Base-by-base conservation (phyloP, 805 yeast genomes). In the Kurtzmaniella fragi region DNA sequence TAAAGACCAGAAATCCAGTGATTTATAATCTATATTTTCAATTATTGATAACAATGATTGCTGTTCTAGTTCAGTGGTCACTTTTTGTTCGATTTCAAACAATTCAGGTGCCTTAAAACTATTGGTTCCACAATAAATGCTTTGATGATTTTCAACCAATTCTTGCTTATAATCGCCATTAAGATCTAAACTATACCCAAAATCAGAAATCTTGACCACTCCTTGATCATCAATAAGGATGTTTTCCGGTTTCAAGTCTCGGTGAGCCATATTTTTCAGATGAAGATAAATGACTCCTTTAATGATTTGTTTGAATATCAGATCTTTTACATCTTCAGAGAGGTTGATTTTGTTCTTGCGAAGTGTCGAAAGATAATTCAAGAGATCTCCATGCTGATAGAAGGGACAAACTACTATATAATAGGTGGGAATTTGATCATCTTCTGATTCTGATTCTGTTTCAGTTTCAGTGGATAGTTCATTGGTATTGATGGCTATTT, bases 191-290 rank as follows among this genome's bases (percentile, higher is more conserved):
- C 75, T 68, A 54, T 69, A 75, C 2, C 80, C 80, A 47, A 77
- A 77, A 49, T 77, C 82, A 16, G 67, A 57, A 32, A 75, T 59
- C 37, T 70, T 67, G 29, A 76, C 55, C 10, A 53, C 54, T 3
- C 82, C 82, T 11, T 56, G 47, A 8, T 48, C 51, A 47, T 69
- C 77, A 32, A 76, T 65, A 16, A 77, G 50, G 32, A 71, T 62
- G 51, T 77, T 77, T 42, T 76, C 81, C 2, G 81, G 80, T 46
- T 76, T 76, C 33, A 76, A 54, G 45, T 76, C 82, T 17, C 80
- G 47, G 47, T 76, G 82, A 7, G 62, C 71, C 3, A 77, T 65
- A 11, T 57, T 53, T 12, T 60, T 54, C 6, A 54, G 43, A 48
- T 77, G 82, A 14, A 77, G 51, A 39, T 52, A 70, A 35, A 63